Conservation (phyloP, 768 basidiomycete species). For the Rhodotorula kratochvilovae region DNA sequence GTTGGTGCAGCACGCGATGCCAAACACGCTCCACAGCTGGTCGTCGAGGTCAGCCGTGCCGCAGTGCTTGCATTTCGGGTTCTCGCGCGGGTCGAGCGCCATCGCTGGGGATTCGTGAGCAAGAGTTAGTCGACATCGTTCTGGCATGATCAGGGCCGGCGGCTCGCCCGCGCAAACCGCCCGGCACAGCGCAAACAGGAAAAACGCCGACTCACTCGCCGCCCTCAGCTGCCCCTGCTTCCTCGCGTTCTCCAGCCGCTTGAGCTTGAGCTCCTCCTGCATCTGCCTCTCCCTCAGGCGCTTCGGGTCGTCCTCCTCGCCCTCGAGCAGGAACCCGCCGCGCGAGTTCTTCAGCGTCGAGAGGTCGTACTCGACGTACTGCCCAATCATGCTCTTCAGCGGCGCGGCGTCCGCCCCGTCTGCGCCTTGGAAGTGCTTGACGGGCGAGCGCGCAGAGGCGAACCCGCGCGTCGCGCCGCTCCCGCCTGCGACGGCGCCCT, state of each 20-base stretch:
- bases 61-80: conserved; percentile 84
- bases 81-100: conserved; percentile 63
- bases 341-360: conserved; percentile 95
- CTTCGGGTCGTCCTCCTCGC: conserved; percentile 66
- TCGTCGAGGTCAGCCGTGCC: conserved; percentile 82
- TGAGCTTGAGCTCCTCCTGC: conserved; percentile 60
- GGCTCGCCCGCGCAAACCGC: not conserved
- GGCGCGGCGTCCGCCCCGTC: conserved; percentile 30
- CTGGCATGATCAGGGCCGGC: no score
- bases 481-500: conserved; percentile 41
- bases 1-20: conserved; percentile 75
- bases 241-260: conserved; percentile 42
- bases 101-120: conserved; percentile 58
- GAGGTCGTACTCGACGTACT: conserved; percentile 94
- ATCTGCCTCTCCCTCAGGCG: conserved; percentile 78
- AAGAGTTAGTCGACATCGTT: not conserved
- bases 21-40: conserved; percentile 73
- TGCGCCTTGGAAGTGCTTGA: conserved; percentile 28
- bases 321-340: conserved; percentile 90
- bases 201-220: conserved; percentile 11
- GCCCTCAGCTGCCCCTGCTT: conserved; percentile 36
- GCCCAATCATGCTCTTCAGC: conserved; percentile 56
- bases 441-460: not conserved
- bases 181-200: no score
- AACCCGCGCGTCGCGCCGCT: conserved; percentile 39